A percentile compares a stretch with the other conserved stretches of the same genome.
Conservation (phyloP, 345 rosid species). For the Gossypioides kirkii region DNA sequence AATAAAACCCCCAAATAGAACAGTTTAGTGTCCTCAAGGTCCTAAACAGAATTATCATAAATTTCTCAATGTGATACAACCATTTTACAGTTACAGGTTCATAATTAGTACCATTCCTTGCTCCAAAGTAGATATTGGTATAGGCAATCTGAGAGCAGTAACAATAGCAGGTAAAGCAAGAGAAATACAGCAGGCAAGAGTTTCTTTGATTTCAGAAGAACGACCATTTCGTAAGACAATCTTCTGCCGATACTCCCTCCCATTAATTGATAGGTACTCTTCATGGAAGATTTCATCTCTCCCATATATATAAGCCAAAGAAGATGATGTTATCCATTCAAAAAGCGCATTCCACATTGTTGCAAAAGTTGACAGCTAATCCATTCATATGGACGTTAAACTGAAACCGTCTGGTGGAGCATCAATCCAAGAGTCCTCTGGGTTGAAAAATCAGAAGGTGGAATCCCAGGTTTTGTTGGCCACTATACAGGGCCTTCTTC, state of each 20-base stretch:
- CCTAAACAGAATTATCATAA: conserved; percentile 14
- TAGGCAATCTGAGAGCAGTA: conserved; percentile 56
- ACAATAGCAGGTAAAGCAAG: conserved; percentile 73
- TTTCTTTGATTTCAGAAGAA: conserved; percentile 82
- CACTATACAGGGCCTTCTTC: conserved; percentile 47
- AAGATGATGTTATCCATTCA: conserved; percentile 87
- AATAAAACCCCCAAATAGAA: background rate
- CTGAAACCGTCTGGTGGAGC: conserved; percentile 76
- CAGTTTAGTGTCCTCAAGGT: background rate
- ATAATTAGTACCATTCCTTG: conserved; percentile 55
- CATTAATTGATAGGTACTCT: conserved; percentile 58
- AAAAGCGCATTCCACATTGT: conserved; percentile 84
- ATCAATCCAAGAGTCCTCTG: conserved; percentile 84
- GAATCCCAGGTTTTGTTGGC: conserved; percentile 62
- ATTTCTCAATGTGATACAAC: background rate
- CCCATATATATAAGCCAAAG: conserved; percentile 81
- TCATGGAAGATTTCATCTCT: conserved; percentile 70
- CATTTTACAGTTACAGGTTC: conserved; percentile 3
- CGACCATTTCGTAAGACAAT: conserved; percentile 50
- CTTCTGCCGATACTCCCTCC: conserved; percentile 60
- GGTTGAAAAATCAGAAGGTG: conserved; percentile 54
- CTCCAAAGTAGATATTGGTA: conserved; percentile 71
- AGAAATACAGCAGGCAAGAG: conserved; percentile 69
- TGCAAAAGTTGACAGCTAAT: conserved; percentile 80
- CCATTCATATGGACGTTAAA: conserved; percentile 36